Base-by-base conservation (phyloP, 495 filamentous ascomycete genomes). In the Neurospora discreta region DNA sequence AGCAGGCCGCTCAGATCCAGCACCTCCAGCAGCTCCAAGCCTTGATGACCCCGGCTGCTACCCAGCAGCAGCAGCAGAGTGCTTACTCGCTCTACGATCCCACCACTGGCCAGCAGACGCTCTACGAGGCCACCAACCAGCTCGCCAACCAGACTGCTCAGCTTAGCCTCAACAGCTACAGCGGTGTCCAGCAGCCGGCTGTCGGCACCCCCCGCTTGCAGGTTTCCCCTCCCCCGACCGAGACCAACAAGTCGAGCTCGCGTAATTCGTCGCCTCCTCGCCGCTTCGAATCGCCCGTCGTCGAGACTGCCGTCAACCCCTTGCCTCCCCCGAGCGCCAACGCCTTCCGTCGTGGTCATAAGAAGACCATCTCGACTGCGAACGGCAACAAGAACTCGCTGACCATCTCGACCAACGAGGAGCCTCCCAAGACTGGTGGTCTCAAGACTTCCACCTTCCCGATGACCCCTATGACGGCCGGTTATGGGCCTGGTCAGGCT, bases 401-500 rank as follows among this genome's bases (percentile, higher is more conserved):
- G 71, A 86, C 87, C 52, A 86, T 87, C n/a, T 80, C 87, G 69
- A 83, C 81, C 9, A 73, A 39, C 39, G 83, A 87, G 15, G 88
- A 89, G 39, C 80, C 83, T 10, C 83, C 84, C 26, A 92, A 89
- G 80, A 85, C 84, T 36, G 82, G 88, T 23, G 90, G 91, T 3
- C 93, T 93, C 41, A 94, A 91, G 81, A 93, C 93, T 69, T 85
- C 87, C 15, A 87, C 90, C 68, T 87, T 96, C 75, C 93, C 95
- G 5, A 83, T 88, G 71, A 95, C 95, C 38, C 95, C 96, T 2
- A 84, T 90, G 78, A 92, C 90, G 67, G 80, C 81, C 69, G 93
- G 93, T 10, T 98, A 98, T 78, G 96, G 94, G 36, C 95, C 96
- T 68, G 95, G 95, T 46, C 94, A 98, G 78, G 89, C 85, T 70